Evolutionary conservation across 805 yeast genomes (phyloP).

Genomic region (Scheffersomyces stipitis): DNA sequence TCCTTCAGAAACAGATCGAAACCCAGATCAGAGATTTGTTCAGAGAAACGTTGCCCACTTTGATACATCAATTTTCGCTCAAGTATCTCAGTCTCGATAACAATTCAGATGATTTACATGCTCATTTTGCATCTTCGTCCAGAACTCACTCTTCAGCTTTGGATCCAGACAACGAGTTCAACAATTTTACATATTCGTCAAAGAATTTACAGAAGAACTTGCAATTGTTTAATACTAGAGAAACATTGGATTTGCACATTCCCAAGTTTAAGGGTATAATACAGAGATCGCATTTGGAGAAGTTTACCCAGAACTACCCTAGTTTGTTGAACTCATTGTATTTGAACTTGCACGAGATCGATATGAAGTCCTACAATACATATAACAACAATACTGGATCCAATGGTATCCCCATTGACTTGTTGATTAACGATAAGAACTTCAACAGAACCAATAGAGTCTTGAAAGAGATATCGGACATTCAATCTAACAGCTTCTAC

Average conservation of each 20-base stretch:
- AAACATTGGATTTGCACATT: slow-evolving; percentile 71
- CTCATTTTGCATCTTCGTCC: slow-evolving; percentile 3
- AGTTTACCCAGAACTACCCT: slow-evolving; percentile 39
- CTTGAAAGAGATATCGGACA: slow-evolving; percentile 41
- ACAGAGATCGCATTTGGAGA: slow-evolving; percentile 54
- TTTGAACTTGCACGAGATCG: slow-evolving; percentile 32
- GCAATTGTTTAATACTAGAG: slow-evolving; percentile 65
- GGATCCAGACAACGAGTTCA: slow-evolving; percentile 10
- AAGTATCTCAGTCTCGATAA: slow-evolving; percentile 39
- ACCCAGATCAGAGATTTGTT: slow-evolving; percentile 75
- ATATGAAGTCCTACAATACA: slow-evolving; percentile 4
- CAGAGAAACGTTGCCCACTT: slow-evolving; percentile 80
- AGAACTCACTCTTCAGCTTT: not conserved
- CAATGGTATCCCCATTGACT: slow-evolving; percentile 42
- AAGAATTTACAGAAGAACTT: slow-evolving; percentile 41
- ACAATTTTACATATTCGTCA: slow-evolving; percentile 49
- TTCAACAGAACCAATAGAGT: slow-evolving; percentile 35
- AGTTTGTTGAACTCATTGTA: slow-evolving; percentile 37
- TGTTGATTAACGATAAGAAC: slow-evolving; percentile 26
- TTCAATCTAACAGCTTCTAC: slow-evolving; percentile 45
- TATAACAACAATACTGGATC: slow-evolving; percentile 7
- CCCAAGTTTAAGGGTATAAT: slow-evolving; percentile 58
- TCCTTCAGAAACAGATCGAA: slow-evolving; percentile 80
- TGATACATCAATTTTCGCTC: slow-evolving; percentile 72
- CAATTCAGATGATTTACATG: slow-evolving; percentile 17